Base-by-base conservation (phyloP, 1,284 basidiomycete species). In the Ustilago trichophora region DNA sequence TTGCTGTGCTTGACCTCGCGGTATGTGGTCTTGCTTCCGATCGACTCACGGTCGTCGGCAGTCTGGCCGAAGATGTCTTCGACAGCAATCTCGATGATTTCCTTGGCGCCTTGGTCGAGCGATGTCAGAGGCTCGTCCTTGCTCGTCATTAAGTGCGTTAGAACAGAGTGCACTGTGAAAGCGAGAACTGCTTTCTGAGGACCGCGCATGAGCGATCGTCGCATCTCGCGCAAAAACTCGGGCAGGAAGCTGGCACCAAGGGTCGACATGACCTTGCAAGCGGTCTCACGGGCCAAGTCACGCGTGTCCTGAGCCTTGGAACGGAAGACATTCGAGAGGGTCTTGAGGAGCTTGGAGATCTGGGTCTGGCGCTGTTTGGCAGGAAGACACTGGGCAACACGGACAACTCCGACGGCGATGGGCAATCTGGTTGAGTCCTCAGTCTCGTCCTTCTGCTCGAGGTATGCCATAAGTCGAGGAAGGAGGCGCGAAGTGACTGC, bases 1-100 rank as follows among this genome's bases (percentile, higher is more conserved):
- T 81, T 81, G 64, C 73, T 78, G 50, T 74, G 72, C 53, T 72
- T 64, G 36, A 81, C 63, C 53, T 81, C 79, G 33, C 69, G 60
- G 27, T 67, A 63, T 22, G 92, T 96, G 15, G 93, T 95, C 84
- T 90, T 92, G 87, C 93, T 96, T 22, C 90, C 94, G 72, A 95
- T 92, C 3, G 89, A 86, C 45, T 89, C 88, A 0, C 91, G 90
- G 76, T 98, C 93, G 80, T 92, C 92, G 10, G 91, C 91, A 0
- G 93, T 94, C 76, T 92, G 89, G 13, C 95, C 95, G 78, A 98
- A 98, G 48, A 98, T 87, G 53, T 98, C 95, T 77, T 98, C 95
- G 1, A 91, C 88, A 2, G 93, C 89, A 29, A 97, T 84, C 74
- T 91, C 87, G 38, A 94, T 89, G 60, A 90, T 90, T 16, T 86